phyloP scores from a whole-genome alignment of 148 eudicot genomes.

The Bassia scoparia region DNA sequence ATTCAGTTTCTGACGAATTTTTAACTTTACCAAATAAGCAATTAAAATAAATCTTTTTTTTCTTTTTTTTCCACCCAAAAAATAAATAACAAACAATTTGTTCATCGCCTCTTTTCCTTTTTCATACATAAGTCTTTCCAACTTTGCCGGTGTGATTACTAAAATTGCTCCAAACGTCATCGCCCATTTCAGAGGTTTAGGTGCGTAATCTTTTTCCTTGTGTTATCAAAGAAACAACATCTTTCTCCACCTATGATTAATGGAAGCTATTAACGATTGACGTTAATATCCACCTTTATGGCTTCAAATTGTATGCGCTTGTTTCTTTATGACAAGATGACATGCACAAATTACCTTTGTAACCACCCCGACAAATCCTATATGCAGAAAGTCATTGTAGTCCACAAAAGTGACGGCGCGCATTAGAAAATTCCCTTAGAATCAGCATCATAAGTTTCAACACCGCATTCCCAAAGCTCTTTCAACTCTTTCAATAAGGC shows the following conservation, averaged over 20 bases:
- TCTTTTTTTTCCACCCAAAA: neutral
- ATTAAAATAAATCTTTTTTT: too few species aligned
- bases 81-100: neutral
- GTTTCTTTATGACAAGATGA: slow-evolving; percentile 10
- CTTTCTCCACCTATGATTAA: slow-evolving; percentile 10
- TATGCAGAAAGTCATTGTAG: too few species aligned
- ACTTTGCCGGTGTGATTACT: too few species aligned
- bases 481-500: too few species aligned
- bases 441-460: too few species aligned
- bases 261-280: neutral
- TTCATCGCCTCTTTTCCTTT: neutral
- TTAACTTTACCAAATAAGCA: slow-evolving; percentile 1
- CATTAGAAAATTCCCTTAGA: too few species aligned
- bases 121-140: too few species aligned
- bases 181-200: neutral
- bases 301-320: slow-evolving; percentile 27
- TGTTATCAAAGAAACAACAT: neutral
- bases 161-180: too few species aligned
- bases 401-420: too few species aligned
- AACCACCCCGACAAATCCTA: too few species aligned
- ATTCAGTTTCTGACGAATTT: neutral
- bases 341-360: too few species aligned
- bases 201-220: neutral
- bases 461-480: too few species aligned
- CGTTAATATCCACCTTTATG: slow-evolving; percentile 28